phyloP scores from a whole-genome alignment of 2,329 filamentous ascomycete genomes.

The Neoarthrinium moseri region DNA sequence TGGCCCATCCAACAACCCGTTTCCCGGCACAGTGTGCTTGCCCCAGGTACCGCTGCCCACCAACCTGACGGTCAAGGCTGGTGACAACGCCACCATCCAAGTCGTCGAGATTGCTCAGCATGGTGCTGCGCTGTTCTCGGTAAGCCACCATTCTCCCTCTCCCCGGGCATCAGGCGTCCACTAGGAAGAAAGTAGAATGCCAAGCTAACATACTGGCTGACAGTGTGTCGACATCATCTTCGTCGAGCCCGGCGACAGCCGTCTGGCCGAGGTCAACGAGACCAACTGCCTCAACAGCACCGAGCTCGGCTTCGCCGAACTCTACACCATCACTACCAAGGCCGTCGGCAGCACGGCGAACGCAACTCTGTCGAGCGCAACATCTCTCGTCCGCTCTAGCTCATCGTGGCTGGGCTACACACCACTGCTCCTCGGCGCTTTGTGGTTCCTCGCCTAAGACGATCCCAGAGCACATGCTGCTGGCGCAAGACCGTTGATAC shows the following conservation, averaged over 20 bases:
- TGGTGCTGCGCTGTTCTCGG: constrained; percentile 69
- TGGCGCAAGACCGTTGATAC: constrained; percentile 4
- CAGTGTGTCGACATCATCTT: constrained; percentile 96
- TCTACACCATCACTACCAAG: constrained; percentile 67
- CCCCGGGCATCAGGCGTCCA: background rate
- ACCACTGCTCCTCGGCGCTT: constrained; percentile 35
- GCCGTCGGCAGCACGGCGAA: constrained; percentile 35
- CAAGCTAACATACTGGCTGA: constrained; percentile 2
- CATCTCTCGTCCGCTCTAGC: constrained; percentile 19
- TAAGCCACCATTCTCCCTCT: too few species aligned
- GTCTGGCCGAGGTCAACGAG: constrained; percentile 69
- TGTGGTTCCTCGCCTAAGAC: constrained; percentile 37
- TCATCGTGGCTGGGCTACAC: constrained; percentile 37
- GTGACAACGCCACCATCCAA: constrained; percentile 82
- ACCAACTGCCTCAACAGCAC: constrained; percentile 89
- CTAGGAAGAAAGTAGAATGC: background rate
- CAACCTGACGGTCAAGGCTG: constrained; percentile 67
- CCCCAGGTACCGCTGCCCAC: constrained; percentile 83
- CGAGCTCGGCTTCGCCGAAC: constrained; percentile 70
- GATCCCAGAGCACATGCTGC: too few species aligned
- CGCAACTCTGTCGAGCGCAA: constrained; percentile 26
- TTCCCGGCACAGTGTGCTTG: constrained; percentile 83
- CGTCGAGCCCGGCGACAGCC: constrained; percentile 68
- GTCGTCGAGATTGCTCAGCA: constrained; percentile 70
- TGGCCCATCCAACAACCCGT: constrained; percentile 80